Percentiles rank a stretch among this genome's conserved stretches.
Evolutionary conservation across 257 asterid genomes (phyloP).

Genomic region (Thymus quinquecostatus): DNA sequence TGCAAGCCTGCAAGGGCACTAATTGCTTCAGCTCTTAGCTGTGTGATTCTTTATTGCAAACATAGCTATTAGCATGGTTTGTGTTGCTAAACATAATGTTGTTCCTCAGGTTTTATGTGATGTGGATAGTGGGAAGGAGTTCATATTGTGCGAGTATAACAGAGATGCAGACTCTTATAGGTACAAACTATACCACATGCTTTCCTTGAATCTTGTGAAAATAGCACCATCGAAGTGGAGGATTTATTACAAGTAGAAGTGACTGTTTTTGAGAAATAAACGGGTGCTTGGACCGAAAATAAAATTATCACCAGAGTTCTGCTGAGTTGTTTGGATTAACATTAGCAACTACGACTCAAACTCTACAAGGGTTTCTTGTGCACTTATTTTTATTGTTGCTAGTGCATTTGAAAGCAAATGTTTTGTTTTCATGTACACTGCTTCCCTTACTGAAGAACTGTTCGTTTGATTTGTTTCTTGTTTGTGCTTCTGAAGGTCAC

Average conservation of each 20-base stretch:
- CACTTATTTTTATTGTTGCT: constrained; percentile 17
- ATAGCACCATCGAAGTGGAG: neutral
- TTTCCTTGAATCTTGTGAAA: constrained; percentile 17
- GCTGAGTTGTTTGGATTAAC: constrained; percentile 5
- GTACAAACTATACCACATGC: constrained; percentile 40
- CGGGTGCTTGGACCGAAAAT: constrained; percentile 16
- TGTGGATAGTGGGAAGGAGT: constrained; percentile 80
- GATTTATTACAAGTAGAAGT: neutral
- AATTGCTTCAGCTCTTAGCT: constrained; percentile 8
- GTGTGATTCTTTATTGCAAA: neutral
- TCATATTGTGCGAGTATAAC: constrained; percentile 90
- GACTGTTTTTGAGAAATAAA: neutral
- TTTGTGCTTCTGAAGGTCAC: constrained; percentile 66
- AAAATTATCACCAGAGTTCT: constrained; percentile 8
- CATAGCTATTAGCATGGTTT: neutral
- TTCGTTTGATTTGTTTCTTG: constrained; percentile 22
- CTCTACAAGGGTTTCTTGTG: neutral
- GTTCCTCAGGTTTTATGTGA: constrained; percentile 77
- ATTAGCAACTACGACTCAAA: constrained; percentile 12
- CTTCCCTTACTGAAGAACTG: constrained; percentile 7
- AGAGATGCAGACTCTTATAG: constrained; percentile 99
- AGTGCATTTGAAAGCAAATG: constrained; percentile 5
- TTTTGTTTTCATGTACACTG: neutral
- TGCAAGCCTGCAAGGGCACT: neutral
- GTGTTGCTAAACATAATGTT: constrained; percentile 10